These are phyloP conservation scores for Seminavis robusta DNA, from an alignment of 108 stramenopile genomes.

Conservation along the genomic window DNA sequence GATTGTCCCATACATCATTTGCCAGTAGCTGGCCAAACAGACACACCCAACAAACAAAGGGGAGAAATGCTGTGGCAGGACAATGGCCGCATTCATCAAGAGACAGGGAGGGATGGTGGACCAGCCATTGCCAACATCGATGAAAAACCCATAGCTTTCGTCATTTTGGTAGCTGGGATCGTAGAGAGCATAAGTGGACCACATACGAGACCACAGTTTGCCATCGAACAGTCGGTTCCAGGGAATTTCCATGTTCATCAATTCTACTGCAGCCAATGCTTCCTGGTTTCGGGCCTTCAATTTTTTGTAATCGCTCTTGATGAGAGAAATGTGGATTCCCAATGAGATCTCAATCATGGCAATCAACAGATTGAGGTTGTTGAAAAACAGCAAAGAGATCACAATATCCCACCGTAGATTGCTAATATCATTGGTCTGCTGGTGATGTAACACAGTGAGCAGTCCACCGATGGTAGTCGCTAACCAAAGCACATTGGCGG, in stretches of 20 bases:
- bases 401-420: no score
- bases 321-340: constrained; percentile 56
- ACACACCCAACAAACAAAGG: constrained; percentile 49
- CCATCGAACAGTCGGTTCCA: constrained; percentile 40
- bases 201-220: constrained; percentile 63
- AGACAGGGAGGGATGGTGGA: constrained; percentile 72
- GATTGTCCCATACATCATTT: constrained; percentile 78
- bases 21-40: constrained; percentile 68
- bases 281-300: constrained; percentile 34
- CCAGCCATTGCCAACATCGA: constrained; percentile 83
- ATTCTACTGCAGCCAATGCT: constrained; percentile 40
- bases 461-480: no score
- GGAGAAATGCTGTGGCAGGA: constrained; percentile 24
- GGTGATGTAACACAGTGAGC: no score
- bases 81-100: constrained; percentile 65
- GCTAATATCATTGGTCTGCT: no score
- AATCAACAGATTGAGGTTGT: constrained; percentile 81
- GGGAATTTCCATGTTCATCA: constrained; percentile 56
- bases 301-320: constrained; percentile 56
- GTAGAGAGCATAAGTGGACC: constrained; percentile 78
- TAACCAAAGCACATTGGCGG: no score
- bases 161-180: constrained; percentile 84
- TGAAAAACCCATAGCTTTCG: constrained; percentile 85
- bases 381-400: constrained; percentile 64
- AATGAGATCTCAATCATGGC: constrained; percentile 70